phyloP scores from a whole-genome alignment of 176 grass and related monocot species.

The Chrysopogon serrulatus region DNA sequence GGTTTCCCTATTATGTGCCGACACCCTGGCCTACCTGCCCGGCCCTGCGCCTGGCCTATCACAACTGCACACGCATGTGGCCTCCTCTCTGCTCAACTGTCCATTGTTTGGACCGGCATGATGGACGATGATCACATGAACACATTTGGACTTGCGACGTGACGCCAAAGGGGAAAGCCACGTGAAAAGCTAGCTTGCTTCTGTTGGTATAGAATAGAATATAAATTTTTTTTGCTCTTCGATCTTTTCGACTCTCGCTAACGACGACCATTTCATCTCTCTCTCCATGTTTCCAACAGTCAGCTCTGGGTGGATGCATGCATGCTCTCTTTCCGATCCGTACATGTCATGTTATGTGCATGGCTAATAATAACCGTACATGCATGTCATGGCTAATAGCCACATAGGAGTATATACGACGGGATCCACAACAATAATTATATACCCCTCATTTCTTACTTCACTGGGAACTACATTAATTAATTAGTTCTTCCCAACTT shows the following conservation, averaged over 20 bases:
- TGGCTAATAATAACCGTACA: no score
- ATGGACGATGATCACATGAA: slow-evolving; percentile 4
- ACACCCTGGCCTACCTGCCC: not conserved
- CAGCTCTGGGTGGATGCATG: no score
- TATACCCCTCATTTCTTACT: not conserved
- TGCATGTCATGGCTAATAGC: no score
- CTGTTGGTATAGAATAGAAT: not conserved
- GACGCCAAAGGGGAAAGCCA: not conserved
- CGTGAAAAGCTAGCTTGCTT: not conserved
- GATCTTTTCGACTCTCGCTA: not conserved
- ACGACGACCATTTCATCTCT: no score
- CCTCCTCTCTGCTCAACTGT: no score
- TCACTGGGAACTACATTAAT: not conserved
- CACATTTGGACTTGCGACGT: not conserved
- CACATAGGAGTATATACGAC: no score
- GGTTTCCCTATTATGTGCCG: slow-evolving; percentile 35
- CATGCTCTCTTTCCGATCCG: not conserved
- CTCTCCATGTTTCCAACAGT: no score
- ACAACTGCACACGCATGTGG: not conserved
- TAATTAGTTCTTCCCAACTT: not conserved
- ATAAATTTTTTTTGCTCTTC: not conserved
- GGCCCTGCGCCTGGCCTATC: slow-evolving; percentile 16
- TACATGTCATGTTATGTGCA: not conserved
- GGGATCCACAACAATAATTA: no score
- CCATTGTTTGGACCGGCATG: not conserved